Base-by-base conservation (phyloP, 768 basidiomycete species). In the Phylloporus sp. region DNA sequence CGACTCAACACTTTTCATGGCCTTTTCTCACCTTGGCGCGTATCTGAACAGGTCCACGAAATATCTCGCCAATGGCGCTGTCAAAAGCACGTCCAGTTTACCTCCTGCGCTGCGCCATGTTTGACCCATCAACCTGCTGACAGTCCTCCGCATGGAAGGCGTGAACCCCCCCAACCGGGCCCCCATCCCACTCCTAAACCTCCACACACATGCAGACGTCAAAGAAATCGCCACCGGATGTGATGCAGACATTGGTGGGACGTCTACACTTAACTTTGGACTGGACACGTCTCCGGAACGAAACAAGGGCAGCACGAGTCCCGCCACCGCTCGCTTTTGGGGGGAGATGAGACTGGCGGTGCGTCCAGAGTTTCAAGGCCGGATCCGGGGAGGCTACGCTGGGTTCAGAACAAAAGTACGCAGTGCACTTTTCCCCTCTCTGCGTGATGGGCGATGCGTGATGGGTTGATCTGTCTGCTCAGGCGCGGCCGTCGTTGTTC, bases 201-300 rank as follows among this genome's bases (percentile, higher is more conserved):
- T 92, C 65, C 81, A 84, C 56, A 73, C 78, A 0, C 68, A 57
- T 15, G 71, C 76, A 20, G 80, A 86, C 50, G 58, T 90, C 38
- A 53, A 72, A 4, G 71, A 78, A n/a, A 83, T 82, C 50, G 87
- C 84, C 0, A 79, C 78, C 0, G 94, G 94, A 4, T 90, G 85
- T 53, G 95, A 98, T 65, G 74, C 74, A 1, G 95, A 98, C 67
- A 84, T 94, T 35, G 93, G 94, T 6, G 89, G 92, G 21, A 76
- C 77, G 21, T 87, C 89, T 4, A 82, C 85, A 0, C 84, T 82
- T n/a, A 64, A 86, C 53, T 71, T 95, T n/a, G 82, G 80, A 38
- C 66, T 92, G 29, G 82, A 86, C 58, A 69, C 74, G 46, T 69
- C 74, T 4, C 72, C 74, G 0, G 70, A 74, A 38, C 65, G 68